A percentile compares a stretch with the other conserved stretches of the same genome.
Evolutionary conservation across 1,139 yeast genomes (phyloP).

Genomic region (Hyphopichia fennica): DNA sequence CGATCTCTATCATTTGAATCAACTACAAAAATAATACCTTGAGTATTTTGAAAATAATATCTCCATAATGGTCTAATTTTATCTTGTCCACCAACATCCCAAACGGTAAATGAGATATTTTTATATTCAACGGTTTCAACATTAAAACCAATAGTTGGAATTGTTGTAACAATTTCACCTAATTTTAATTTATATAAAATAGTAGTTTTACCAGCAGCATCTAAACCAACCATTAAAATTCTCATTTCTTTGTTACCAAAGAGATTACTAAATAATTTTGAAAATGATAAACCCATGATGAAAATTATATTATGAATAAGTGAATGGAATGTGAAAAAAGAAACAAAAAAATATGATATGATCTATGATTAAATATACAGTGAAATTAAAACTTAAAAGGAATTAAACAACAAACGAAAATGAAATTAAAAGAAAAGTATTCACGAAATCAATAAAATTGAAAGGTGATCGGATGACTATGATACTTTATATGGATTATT

Average conservation of each 20-base stretch:
- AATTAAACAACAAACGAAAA: not conserved
- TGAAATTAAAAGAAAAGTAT: not conserved
- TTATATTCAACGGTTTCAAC: constrained; percentile 94
- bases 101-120: constrained; percentile 90
- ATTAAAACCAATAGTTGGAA: constrained; percentile 92
- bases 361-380: constrained; percentile 1
- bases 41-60: constrained; percentile 92
- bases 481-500: no score
- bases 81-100: constrained; percentile 99
- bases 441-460: no score
- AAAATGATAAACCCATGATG: constrained; percentile 81
- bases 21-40: constrained; percentile 90
- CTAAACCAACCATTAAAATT: constrained; percentile 92
- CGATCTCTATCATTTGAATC: constrained; percentile 94
- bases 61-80: constrained; percentile 95
- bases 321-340: not conserved
- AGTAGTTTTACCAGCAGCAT: constrained; percentile 92
- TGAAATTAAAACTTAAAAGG: not conserved
- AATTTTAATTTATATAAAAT: constrained; percentile 85
- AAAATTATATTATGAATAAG: not conserved
- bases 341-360: not conserved
- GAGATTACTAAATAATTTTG: constrained; percentile 86
- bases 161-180: constrained; percentile 91
- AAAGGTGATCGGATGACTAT: no score
- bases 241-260: constrained; percentile 83